Base-by-base conservation (phyloP, 2,329 filamentous ascomycete species). In the Cladosporium sp. region DNA sequence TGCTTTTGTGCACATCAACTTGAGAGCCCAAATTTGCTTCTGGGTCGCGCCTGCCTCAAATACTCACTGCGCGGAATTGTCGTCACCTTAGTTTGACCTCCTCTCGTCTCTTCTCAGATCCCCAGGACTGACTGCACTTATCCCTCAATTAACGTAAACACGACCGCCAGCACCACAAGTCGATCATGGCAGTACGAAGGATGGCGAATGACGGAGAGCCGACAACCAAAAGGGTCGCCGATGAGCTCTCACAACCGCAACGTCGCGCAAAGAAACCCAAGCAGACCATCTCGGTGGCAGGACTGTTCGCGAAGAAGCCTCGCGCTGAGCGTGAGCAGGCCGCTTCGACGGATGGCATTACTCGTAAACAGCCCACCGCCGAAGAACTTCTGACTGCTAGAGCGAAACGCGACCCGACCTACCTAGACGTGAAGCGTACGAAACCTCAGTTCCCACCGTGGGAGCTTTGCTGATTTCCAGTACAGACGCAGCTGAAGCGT, bases 401-500 rank as follows among this genome's bases (percentile, higher is more conserved):
- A 24, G 39, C 49, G 19, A 55, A 42, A 47, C 48, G 25, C 24
- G 48, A 56, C 25, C 58, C 58, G 12, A 39, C 42, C 34, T 56
- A 54, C n/a, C 17, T 50, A n/a, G 51, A 53, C 8, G 53, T 59
- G 7, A 53, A 53, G 15, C 50, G 60, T 58, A 60, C 36, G 51
- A 28, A n/a, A 15, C 17, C 39, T 32, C 32, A n/a, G 4, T 8
- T 24, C 19, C 4, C 10, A 10, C 4, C 19, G 17, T 3, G 12
- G 8, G 25, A 19, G 13, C 40, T 4, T 28, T 42, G 9, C 39
- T 53, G 50, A 53, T 36, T 17, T 32, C 5, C 15, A 36, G 3
- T 4, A 48, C 35, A 67, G 63, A 61, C 19, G 57, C 61, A 3
- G 32, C 58, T 20, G 39, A 58, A 20, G 49, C 45, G 12, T 68